phyloP scores from a whole-genome alignment of 345 rosid species.

The Camelina sativa region DNA sequence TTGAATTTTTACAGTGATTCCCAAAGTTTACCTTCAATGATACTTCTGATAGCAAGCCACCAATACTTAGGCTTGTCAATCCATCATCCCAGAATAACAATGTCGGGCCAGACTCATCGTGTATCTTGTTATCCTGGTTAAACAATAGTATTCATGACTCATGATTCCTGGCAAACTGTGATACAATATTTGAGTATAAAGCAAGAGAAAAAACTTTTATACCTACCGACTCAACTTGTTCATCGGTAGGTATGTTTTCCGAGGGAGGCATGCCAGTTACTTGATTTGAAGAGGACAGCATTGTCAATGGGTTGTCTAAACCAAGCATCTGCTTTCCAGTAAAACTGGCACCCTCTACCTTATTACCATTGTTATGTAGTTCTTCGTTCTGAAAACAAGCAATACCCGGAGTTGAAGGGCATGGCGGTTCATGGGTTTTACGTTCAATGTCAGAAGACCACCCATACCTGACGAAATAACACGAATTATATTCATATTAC shows the following conservation, averaged over 20 bases:
- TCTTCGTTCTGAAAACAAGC: slow-evolving; percentile 46
- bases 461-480: slow-evolving; percentile 66
- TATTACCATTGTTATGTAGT: slow-evolving; percentile 31
- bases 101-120: slow-evolving; percentile 46
- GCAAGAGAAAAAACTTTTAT: slow-evolving; percentile 2
- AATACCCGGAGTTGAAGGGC: slow-evolving; percentile 43
- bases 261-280: slow-evolving; percentile 40
- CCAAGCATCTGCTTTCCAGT: slow-evolving; percentile 38
- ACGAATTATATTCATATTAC: slow-evolving; percentile 30
- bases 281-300: slow-evolving; percentile 40
- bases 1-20: slow-evolving; percentile 45
- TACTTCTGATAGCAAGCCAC: slow-evolving; percentile 84
- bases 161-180: slow-evolving; percentile 4
- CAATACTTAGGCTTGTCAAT: slow-evolving; percentile 74
- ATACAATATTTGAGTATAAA: slow-evolving; percentile 6
- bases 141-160: slow-evolving; percentile 30
- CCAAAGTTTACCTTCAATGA: slow-evolving; percentile 61
- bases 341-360: slow-evolving; percentile 17
- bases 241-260: slow-evolving; percentile 45
- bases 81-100: slow-evolving; percentile 70
- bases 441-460: slow-evolving; percentile 57
- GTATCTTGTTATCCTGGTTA: slow-evolving; percentile 52
- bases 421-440: slow-evolving; percentile 38
- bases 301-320: slow-evolving; percentile 37
- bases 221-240: slow-evolving; percentile 42